A percentile compares a stretch with the other conserved stretches of the same genome.
phyloP scores from a whole-genome alignment of 2,329 filamentous ascomycete species.

The Phyllosticta ampelicida region DNA sequence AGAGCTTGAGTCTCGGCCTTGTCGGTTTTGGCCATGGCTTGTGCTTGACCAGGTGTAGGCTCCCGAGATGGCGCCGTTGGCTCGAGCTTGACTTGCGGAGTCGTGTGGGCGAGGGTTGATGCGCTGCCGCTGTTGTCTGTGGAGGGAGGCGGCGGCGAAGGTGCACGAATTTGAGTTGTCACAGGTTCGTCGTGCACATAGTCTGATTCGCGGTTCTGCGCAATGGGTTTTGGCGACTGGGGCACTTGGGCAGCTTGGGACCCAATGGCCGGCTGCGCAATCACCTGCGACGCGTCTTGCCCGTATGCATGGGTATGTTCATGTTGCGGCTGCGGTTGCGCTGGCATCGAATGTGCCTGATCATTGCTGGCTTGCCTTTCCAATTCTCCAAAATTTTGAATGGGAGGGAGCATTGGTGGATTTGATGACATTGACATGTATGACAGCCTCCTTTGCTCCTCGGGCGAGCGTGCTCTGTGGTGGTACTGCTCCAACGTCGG shows the following conservation, averaged over 20 bases:
- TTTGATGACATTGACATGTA: constrained; percentile 21
- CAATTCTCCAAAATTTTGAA: constrained; percentile 19
- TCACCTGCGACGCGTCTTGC: constrained; percentile 19
- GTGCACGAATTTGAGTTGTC: constrained; percentile 19
- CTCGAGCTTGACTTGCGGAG: constrained; percentile 32
- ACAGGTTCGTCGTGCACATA: constrained; percentile 21
- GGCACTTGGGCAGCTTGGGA: background rate
- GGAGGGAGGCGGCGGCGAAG: constrained; percentile 13
- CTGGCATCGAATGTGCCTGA: background rate
- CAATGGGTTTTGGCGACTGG: background rate
- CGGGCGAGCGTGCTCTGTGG: constrained; percentile 34
- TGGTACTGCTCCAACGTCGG: constrained; percentile 39
- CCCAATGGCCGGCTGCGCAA: constrained; percentile 13
- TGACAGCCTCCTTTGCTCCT: constrained; percentile 30
- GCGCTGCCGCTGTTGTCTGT: constrained; percentile 14
- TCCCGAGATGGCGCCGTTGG: constrained; percentile 17
- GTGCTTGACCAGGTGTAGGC: constrained; percentile 28
- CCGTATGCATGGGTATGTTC: constrained; percentile 13
- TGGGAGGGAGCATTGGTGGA: constrained; percentile 30
- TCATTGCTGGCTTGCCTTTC: constrained; percentile 4
- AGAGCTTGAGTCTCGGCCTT: constrained; percentile 24
- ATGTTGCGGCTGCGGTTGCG: background rate
- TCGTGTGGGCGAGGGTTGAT: constrained; percentile 18
- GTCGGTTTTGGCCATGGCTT: constrained; percentile 23
- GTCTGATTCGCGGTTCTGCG: constrained; percentile 23